Percentiles rank a stretch among this genome's conserved stretches.
These are phyloP conservation scores for Boletus rubescentipes DNA, from an alignment of 768 basidiomycete genomes.

Conservation along the genomic window DNA sequence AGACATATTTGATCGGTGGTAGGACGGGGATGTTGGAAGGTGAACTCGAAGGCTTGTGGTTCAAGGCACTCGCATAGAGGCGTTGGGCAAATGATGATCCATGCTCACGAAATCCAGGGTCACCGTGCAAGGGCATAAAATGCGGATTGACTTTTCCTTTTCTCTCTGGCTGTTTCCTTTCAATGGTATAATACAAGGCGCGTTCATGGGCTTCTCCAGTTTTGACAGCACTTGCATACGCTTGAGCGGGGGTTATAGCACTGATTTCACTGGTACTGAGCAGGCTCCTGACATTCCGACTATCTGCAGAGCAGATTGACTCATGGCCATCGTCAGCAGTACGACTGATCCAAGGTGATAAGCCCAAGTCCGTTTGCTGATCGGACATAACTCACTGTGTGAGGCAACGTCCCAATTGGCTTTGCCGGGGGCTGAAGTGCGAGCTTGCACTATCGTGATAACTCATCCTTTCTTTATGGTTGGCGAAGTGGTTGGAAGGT, in stretches of 20 bases:
- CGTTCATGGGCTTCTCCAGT: slow-evolving; percentile 9
- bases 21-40: slow-evolving; percentile 5
- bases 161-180: slow-evolving; percentile 16
- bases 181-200: slow-evolving; percentile 16
- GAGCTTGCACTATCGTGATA: background rate
- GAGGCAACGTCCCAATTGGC: background rate
- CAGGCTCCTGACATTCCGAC: background rate
- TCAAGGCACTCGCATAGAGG: slow-evolving; percentile 43
- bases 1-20: background rate
- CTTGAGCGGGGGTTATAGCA: slow-evolving; percentile 22
- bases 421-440: background rate
- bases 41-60: slow-evolving; percentile 12
- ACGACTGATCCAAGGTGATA: slow-evolving; percentile 1
- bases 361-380: background rate
- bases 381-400: background rate
- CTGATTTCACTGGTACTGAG: background rate
- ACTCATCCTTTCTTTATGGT: slow-evolving; percentile 8
- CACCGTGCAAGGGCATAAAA: background rate
- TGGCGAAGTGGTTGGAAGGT: background rate
- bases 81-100: slow-evolving; percentile 40
- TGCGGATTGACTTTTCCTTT: background rate
- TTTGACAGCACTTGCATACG: slow-evolving; percentile 14
- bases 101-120: slow-evolving; percentile 6
- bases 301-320: slow-evolving; percentile 1
- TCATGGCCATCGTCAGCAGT: background rate